Evolutionary conservation across 108 stramenopile genomes (phyloP).

Genomic region (Mayamaea pseudoterrestris): DNA sequence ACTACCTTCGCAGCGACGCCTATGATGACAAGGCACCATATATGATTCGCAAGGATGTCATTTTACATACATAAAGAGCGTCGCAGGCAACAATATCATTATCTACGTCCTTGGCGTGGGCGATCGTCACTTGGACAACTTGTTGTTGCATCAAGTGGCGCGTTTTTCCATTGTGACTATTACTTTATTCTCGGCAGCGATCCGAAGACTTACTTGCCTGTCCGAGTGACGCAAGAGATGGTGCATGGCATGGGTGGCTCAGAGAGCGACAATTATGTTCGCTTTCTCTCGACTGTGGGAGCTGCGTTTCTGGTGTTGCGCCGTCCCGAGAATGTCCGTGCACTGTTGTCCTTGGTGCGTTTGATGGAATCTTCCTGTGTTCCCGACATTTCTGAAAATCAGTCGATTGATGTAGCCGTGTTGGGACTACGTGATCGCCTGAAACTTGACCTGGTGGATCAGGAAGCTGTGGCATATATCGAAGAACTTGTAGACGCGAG

Average conservation of each 20-base stretch:
- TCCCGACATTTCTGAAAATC: constrained; percentile 43
- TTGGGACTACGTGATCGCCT: constrained; percentile 55
- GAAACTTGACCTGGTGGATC: constrained; percentile 54
- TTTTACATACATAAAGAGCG: constrained; percentile 89
- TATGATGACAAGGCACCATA: constrained; percentile 59
- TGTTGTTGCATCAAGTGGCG: constrained; percentile 70
- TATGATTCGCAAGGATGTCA: constrained; percentile 55
- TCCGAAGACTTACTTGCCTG: constrained; percentile 76
- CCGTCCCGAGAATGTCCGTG: constrained; percentile 56
- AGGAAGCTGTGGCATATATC: constrained; percentile 61
- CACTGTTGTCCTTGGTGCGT: constrained; percentile 54
- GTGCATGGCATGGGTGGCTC: constrained; percentile 73
- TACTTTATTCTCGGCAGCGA: constrained; percentile 80
- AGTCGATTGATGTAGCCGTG: constrained; percentile 46
- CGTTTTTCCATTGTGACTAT: constrained; percentile 80
- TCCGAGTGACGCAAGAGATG: constrained; percentile 83
- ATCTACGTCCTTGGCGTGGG: constrained; percentile 93
- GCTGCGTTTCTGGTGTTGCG: constrained; percentile 72
- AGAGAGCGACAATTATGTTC: constrained; percentile 73
- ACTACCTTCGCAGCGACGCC: constrained; percentile 59
- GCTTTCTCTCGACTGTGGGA: constrained; percentile 65
- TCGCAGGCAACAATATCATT: constrained; percentile 97
- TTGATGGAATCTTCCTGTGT: constrained; percentile 40
- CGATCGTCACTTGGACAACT: constrained; percentile 81
- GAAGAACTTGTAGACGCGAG: constrained; percentile 71